Evolutionary conservation across 805 yeast genomes (phyloP), one percentile per base, ranked within the genome.

Genomic region (Teunomyces aglyptinius): DNA sequence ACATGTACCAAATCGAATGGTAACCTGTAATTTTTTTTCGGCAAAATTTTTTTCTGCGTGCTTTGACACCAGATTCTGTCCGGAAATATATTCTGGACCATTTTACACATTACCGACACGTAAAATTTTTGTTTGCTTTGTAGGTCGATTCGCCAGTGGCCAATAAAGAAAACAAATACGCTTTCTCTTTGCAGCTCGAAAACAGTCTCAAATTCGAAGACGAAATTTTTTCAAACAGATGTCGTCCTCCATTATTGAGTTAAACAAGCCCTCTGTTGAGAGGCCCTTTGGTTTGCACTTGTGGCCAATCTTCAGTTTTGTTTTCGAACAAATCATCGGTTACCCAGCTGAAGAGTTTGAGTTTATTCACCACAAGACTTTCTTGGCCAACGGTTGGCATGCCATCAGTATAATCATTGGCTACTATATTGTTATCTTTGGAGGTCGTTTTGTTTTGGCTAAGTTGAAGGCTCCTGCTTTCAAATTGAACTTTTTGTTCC

Each of bases 401-500:
- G 83, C 81, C 22, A 60, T 77, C 33, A 63, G 70, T 18, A 65
- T 71, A 39, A 71, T 78, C 48, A 64, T 66, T 12, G 71, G 57
- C 13, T 73, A 73, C 59, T 73, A 73, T 54, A 57, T 65, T 22
- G 60, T 68, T 41, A 68, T 73, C 40, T 73, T 73, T 51, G 95
- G 97, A 51, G 97, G 97, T 47, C 84, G 90, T 60, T 73, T 68
- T 45, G 56, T 87, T 38, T 73, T 86, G 67, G 71, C 72, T 49
- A 68, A 66, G 47, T 56, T 76, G 35, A 71, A 75, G 41, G 66
- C 76, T 41, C 77, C 83, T 34, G 87, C 96, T 12, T 77, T 86
- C 65, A 85, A 86, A 68, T 76, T 91, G 66, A 85, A 85, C 64
- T 66, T 72, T 33, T 64, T 90, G 50, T 91, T 89, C 76, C 96